Conservation (phyloP, 208 protist genomes). For the Balamuthia mandrillaris region DNA sequence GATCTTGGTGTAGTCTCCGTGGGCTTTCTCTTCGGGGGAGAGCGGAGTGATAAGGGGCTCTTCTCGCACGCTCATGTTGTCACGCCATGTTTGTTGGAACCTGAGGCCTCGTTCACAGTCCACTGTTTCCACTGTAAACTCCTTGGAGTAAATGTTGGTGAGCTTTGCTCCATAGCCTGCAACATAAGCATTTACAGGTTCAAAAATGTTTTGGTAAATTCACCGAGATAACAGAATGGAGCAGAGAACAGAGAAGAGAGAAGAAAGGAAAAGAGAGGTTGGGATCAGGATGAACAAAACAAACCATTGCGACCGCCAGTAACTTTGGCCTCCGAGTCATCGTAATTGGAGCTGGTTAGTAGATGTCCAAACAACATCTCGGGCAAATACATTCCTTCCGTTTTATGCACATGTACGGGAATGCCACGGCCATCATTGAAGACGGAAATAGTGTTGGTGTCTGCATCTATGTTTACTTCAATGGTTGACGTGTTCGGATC, state of each 20-base stretch:
- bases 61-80: conserved; percentile 24
- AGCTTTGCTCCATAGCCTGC: conserved; percentile 99
- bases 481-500: conserved; percentile 76
- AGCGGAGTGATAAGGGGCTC: conserved; percentile 18
- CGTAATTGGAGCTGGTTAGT: conserved; percentile 97
- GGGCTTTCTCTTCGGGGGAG: too few relatives aligned
- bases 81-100: conserved; percentile 50
- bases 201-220: too few relatives aligned
- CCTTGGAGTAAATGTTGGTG: conserved; percentile 98
- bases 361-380: conserved; percentile 99
- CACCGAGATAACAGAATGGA: too few relatives aligned
- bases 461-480: conserved; percentile 88
- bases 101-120: conserved; percentile 69
- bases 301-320: conserved; percentile 91
- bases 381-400: conserved; percentile 97
- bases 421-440: conserved; percentile 96
- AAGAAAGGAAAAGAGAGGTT: too few relatives aligned
- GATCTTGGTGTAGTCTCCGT: conserved; percentile 29
- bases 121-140: conserved; percentile 95
- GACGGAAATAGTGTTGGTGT: conserved; percentile 88
- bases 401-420: conserved; percentile 90
- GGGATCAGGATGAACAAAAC: too few relatives aligned
- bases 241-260: too few relatives aligned
- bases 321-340: conserved; percentile 95
- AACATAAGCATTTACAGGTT: too few relatives aligned